Conservation (phyloP, 2,329 filamentous ascomycete species). For the Aspergillus versicolor region DNA sequence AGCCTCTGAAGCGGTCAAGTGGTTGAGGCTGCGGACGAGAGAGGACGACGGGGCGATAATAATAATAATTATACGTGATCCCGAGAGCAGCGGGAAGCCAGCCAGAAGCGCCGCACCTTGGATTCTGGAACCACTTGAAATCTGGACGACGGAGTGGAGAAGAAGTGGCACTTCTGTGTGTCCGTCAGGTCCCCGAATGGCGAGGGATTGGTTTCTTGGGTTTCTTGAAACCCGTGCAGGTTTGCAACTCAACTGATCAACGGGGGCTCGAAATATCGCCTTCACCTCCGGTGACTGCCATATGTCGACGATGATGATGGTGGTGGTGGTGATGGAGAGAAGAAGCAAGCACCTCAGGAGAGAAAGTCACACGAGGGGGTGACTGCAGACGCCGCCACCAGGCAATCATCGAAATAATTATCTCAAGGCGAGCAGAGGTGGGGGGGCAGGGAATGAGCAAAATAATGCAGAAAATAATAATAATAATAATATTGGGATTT, state of each 20-base stretch:
- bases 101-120: slow-evolving; percentile 1
- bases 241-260: slow-evolving; percentile 4
- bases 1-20: slow-evolving; percentile 11
- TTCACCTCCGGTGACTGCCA: background rate
- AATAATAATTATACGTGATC: background rate
- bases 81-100: background rate
- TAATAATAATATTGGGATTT: background rate
- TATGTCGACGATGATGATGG: background rate
- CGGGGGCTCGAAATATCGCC: background rate
- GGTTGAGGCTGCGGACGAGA: background rate
- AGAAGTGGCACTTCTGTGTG: background rate
- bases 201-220: background rate
- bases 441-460: background rate
- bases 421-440: slow-evolving; percentile 9
- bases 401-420: slow-evolving; percentile 14
- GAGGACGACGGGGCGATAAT: background rate
- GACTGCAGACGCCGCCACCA: slow-evolving; percentile 20
- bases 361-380: slow-evolving; percentile 18
- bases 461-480: background rate
- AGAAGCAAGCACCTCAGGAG: background rate
- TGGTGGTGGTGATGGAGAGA: background rate
- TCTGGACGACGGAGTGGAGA: background rate
- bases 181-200: slow-evolving; percentile 3
- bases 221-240: background rate
- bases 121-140: background rate